Base-by-base conservation (phyloP, 208 protist genomes). In the Leishmania gerbilli region DNA sequence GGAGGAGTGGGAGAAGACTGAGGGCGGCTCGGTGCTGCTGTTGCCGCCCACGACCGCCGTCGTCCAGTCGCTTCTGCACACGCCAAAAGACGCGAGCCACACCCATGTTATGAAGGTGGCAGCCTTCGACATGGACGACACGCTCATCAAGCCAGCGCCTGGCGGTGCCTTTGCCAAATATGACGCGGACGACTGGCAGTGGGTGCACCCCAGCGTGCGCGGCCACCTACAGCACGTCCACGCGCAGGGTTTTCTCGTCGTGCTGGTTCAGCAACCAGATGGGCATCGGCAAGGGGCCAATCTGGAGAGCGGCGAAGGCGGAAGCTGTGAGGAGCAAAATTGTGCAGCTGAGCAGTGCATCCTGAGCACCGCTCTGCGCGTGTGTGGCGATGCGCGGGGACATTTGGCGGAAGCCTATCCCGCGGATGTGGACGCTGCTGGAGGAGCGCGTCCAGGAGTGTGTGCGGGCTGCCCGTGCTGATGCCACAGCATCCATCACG, bases 181-280 rank as follows among this genome's bases (percentile, higher is more conserved):
- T 60, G 87, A 91, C 64, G 82, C 92, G 15, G 74, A 72, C 1
- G 91, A 95, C 83, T 97, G 94, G 94, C 76, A 88, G 58, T 95
- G 88, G 88, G 76, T 93, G 64, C 80, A 88, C 74, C 84, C 88
- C 19, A 42, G 71, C 9, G 91, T 95, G 8, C 82, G 84, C 3
- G 45, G 49, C 2, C 77, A 89, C 75, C 80, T 99, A 15, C 88
- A 79, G 31, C 55, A 86, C 21, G 79, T 96, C 17, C 74, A 93
- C 74, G 68, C 90, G 24, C 72, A 85, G 45, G 95, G 95, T 5
- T 97, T 95, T 67, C 81, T 97, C 56, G 58, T 99, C 3, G 92
- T 97, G 3, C 86, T 99, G 27, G 27, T 91, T 99, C 79, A 98
- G 95, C 47, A 99, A 99, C 75, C 97, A 99, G 88, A 82, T 85